Conservation (phyloP, 1,284 basidiomycete genomes). For the Cutaneotrichosporon mucoides region DNA sequence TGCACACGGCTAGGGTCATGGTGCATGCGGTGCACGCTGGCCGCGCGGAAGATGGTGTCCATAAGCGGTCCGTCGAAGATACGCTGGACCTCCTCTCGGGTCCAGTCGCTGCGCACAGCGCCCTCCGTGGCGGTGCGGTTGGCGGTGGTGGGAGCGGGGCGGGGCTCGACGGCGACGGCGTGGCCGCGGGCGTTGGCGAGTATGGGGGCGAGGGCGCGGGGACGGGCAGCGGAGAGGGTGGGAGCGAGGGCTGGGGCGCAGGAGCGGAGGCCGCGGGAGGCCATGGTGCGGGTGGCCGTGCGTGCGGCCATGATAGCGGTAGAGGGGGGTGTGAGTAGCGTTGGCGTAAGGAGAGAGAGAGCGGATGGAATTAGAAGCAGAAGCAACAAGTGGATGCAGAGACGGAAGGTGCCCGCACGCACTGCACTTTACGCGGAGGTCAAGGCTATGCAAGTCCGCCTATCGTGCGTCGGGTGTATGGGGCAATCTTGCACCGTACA, state of each 20-base stretch:
- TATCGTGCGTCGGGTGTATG: no score
- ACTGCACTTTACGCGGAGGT: no score
- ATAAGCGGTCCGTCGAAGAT: conserved; percentile 64
- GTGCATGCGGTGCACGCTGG: conserved; percentile 70
- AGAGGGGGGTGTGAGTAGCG: no score
- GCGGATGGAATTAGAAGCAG: no score
- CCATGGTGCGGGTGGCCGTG: background rate
- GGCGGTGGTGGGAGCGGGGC: conserved; percentile 4
- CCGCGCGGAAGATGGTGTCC: conserved; percentile 77
- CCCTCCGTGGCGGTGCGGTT: conserved; percentile 23
- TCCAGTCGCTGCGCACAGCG: conserved; percentile 47
- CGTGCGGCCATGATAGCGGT: conserved; percentile 6
- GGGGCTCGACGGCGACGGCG: conserved; percentile 37
- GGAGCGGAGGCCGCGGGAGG: background rate
- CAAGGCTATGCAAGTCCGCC: no score
- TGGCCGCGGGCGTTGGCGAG: conserved; percentile 29
- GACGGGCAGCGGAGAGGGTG: background rate
- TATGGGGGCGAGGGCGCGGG: conserved; percentile 8
- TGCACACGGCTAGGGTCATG: conserved; percentile 89
- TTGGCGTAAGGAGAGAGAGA: no score
- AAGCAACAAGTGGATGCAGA: no score
- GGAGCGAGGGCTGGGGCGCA: background rate
- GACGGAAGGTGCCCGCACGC: no score
- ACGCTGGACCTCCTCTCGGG: conserved; percentile 49
- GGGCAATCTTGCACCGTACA: no score